Evolutionary conservation across 1,284 basidiomycete genomes (phyloP), one percentile per base, ranked within the genome.

Genomic region (Apiotrichum veenhuisii): DNA sequence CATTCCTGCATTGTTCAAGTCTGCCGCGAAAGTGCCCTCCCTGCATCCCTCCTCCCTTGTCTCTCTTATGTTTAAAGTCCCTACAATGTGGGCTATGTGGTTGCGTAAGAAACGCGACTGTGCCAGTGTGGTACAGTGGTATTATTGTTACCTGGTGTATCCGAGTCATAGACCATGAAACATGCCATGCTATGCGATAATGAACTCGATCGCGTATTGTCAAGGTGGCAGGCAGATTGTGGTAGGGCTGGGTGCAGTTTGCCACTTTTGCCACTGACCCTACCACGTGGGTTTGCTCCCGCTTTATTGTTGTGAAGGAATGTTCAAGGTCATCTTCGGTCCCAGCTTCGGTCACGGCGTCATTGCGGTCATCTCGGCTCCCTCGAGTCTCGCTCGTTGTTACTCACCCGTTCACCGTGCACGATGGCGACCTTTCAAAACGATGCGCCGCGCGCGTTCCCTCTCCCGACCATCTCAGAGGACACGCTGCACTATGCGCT

Each of bases 401-500:
- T 41, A 36, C 14, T 18, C 37, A 9, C 10, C 3, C 14, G 14
- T 9, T 18, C 18, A 20, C 20, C 2, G 18, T 3, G 5, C 17
- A 71, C 69, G 2, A 66, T 70, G 52, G 69, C 74, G 52, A 72
- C 71, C 33, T 74, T 73, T 18, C 70, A 25, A 20, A 5, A 44
- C 7, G 68, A 66, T 55, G 62, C 41, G 37, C 42, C 62, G n/a
- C 42, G 64, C 27, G 62, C 71, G 8, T 74, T 76, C 49, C 72
- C 72, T 7, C 63, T 74, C n/a, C 73, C 74, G 26, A 62, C 70
- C 14, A 87, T 94, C 54, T 81, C 89, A n/a, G 88, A 93, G 69
- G 91, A 94, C 71, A 87, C 88, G 0, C 80, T 94, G 17, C 83
- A 87, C 55, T 91, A 91, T 69, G 76, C 79, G 0, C 76, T 95